phyloP scores from a whole-genome alignment of 371 early-diverging fungal species.

The Coemansia sp. region DNA sequence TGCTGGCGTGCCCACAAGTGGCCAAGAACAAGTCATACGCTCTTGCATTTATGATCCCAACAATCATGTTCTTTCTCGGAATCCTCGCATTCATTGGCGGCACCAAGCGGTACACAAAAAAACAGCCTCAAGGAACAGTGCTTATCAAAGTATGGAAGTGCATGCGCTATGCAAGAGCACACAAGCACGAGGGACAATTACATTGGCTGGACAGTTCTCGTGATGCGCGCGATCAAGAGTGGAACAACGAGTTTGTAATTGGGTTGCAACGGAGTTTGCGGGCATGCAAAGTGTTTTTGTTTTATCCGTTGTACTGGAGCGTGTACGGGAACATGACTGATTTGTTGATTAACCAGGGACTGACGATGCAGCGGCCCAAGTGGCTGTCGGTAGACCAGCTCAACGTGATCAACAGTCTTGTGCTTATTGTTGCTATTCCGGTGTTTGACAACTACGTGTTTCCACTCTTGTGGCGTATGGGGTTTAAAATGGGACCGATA shows the following conservation, averaged over 20 bases:
- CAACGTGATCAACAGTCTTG: slow-evolving; percentile 58
- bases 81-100: slow-evolving; percentile 63
- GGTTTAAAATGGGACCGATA: slow-evolving; percentile 67
- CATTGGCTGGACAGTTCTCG: slow-evolving; percentile 57
- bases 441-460: slow-evolving; percentile 67
- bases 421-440: slow-evolving; percentile 69
- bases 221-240: slow-evolving; percentile 46
- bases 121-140: slow-evolving; percentile 64
- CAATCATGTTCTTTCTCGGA: slow-evolving; percentile 65
- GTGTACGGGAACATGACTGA: slow-evolving; percentile 72
- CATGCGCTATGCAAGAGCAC: slow-evolving; percentile 58
- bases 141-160: slow-evolving; percentile 59
- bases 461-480: slow-evolving; percentile 63
- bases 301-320: slow-evolving; percentile 79
- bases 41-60: slow-evolving; percentile 68
- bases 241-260: slow-evolving; percentile 72
- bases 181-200: slow-evolving; percentile 51
- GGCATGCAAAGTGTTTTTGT: slow-evolving; percentile 72
- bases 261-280: slow-evolving; percentile 63
- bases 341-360: slow-evolving; percentile 70
- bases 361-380: slow-evolving; percentile 63
- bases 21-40: slow-evolving; percentile 57
- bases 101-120: slow-evolving; percentile 60
- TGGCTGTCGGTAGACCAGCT: slow-evolving; percentile 66
- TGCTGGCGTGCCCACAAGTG: slow-evolving; percentile 61